Percentiles rank a stretch among this genome's conserved stretches.
These are phyloP conservation scores for Rhynchospora breviuscula DNA, from an alignment of 176 grass and related monocot species.

Conservation along the genomic window DNA sequence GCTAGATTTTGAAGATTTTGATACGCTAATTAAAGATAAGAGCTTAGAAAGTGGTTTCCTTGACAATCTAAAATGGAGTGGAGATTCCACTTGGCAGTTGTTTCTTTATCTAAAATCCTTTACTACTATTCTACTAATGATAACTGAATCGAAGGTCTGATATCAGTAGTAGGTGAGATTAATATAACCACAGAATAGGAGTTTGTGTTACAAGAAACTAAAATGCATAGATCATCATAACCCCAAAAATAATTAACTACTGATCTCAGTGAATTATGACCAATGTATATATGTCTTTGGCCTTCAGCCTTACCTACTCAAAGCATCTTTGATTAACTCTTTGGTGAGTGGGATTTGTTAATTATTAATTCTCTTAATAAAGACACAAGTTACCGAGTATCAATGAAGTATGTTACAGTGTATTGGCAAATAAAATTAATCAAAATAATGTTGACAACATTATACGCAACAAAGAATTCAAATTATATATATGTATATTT, in stretches of 20 bases:
- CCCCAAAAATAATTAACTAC: background rate
- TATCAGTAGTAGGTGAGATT: slow-evolving; percentile 1
- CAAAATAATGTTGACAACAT: background rate
- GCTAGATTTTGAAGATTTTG: background rate
- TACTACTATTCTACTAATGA: background rate
- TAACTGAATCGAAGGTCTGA: background rate
- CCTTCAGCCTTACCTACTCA: background rate
- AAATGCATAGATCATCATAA: background rate
- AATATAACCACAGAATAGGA: background rate
- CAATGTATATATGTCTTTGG: background rate
- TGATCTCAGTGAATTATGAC: background rate
- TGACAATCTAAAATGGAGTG: background rate
- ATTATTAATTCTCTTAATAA: background rate
- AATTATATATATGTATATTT: background rate
- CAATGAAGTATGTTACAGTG: background rate
- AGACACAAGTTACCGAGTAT: background rate
- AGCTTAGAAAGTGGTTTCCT: background rate
- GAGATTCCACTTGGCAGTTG: background rate
- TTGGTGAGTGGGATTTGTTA: background rate
- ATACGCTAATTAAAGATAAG: background rate
- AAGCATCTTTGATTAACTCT: background rate
- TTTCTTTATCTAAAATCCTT: slow-evolving; percentile 1
- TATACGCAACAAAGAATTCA: too few relatives aligned
- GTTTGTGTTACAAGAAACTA: background rate
- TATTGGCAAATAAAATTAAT: background rate